phyloP scores from a whole-genome alignment of 331 rosid genomes.

The Stylosanthes scabra region DNA sequence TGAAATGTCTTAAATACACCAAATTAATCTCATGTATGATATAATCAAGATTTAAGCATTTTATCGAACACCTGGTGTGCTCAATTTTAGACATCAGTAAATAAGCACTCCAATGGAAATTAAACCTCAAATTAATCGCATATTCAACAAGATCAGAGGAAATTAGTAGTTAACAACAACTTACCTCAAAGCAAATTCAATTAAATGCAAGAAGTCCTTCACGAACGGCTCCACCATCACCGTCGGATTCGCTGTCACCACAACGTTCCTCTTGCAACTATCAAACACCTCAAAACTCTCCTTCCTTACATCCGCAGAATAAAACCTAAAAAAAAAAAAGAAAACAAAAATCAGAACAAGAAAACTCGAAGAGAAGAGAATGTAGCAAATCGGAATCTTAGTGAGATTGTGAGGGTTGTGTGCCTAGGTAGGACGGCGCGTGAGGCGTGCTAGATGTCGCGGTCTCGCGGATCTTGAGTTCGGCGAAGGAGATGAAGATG shows the following conservation, averaged over 20 bases:
- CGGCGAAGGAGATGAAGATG: conserved; percentile 88
- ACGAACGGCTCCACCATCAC: conserved; percentile 97
- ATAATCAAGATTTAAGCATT: too few species aligned
- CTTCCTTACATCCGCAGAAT: conserved; percentile 85
- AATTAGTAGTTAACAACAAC: too few species aligned
- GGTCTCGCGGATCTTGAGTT: conserved; percentile 82
- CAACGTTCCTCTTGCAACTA: conserved; percentile 84
- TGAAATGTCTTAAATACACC: too few species aligned
- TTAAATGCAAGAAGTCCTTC: too few species aligned
- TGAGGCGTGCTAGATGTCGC: conserved; percentile 91
- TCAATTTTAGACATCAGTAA: too few species aligned
- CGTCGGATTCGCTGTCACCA: conserved; percentile 91
- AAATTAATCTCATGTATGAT: too few species aligned
- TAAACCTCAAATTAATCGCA: too few species aligned
- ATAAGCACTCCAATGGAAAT: too few species aligned
- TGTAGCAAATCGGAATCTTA: neutral
- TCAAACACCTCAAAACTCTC: conserved; percentile 89
- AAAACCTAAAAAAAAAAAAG: conserved; percentile 59
- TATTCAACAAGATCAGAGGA: too few species aligned
- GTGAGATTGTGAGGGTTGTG: too few species aligned
- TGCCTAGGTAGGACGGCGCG: conserved; percentile 93
- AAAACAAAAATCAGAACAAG: neutral
- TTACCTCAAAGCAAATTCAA: too few species aligned
- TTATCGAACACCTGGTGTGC: too few species aligned
- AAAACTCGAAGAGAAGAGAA: neutral